phyloP scores from a whole-genome alignment of 2,329 filamentous ascomycete species.

The Fusarium sterilihyphosum region DNA sequence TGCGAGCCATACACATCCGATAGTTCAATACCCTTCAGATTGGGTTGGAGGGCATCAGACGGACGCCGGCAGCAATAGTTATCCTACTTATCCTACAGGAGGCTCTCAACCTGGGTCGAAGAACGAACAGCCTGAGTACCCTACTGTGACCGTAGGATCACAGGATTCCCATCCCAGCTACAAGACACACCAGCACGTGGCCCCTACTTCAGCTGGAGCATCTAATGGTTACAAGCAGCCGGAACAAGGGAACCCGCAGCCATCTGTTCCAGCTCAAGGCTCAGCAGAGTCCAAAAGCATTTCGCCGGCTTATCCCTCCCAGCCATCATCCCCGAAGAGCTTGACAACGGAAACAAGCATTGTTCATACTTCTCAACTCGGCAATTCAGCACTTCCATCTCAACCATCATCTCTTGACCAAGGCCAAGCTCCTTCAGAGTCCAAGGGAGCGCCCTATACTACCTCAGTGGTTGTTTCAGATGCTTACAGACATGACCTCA shows the following conservation, averaged over 20 bases:
- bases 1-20: neutral
- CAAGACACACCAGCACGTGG: neutral
- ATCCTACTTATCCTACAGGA: neutral
- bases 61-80: rapidly evolving
- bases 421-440: neutral
- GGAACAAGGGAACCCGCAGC: neutral
- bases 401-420: neutral
- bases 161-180: neutral
- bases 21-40: neutral
- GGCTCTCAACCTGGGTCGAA: neutral
- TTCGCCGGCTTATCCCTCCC: rapidly evolving
- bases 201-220: neutral
- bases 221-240: too few species aligned
- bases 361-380: rapidly evolving
- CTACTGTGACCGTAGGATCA: too few species aligned
- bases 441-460: neutral
- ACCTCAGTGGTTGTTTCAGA: neutral
- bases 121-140: too few species aligned
- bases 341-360: neutral
- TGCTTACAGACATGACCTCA: neutral
- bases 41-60: neutral
- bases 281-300: rapidly evolving
- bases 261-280: neutral
- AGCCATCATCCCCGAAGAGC: neutral
- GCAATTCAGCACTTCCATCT: neutral